phyloP scores from a whole-genome alignment of 139 green algal genomes.

The Coelastrella sp. region DNA sequence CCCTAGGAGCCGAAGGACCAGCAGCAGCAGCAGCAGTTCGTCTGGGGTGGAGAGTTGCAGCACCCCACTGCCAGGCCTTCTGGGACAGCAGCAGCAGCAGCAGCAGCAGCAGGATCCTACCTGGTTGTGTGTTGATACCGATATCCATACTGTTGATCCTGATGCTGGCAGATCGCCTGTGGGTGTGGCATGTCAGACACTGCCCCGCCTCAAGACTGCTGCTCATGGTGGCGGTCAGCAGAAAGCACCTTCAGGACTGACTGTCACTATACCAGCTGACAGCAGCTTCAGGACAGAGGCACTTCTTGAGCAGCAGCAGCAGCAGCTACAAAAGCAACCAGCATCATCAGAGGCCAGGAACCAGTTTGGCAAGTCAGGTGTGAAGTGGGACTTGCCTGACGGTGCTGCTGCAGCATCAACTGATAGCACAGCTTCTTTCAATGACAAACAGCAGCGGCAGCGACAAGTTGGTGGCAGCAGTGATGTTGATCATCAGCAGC shows the following conservation, averaged over 20 bases:
- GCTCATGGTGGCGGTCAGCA: too few species aligned
- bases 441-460: neutral
- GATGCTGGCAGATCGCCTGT: neutral
- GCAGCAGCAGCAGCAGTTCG: constrained; percentile 42
- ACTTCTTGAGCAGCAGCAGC: constrained; percentile 34
- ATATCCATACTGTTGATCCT: neutral
- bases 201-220: constrained; percentile 11
- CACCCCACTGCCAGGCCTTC: neutral
- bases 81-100: neutral
- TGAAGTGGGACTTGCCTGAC: neutral
- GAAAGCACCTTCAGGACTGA: too few species aligned
- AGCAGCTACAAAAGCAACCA: neutral
- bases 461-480: neutral
- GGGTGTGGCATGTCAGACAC: neutral
- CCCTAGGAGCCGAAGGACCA: neutral
- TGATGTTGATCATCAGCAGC: constrained; percentile 3
- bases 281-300: too few species aligned
- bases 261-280: too few species aligned
- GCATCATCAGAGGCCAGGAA: neutral
- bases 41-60: constrained; percentile 21
- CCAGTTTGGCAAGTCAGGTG: neutral
- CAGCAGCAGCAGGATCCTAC: neutral
- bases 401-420: too few species aligned
- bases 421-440: too few species aligned
- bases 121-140: neutral